Evolutionary conservation across 352 stramenopile species (phyloP).

Genomic region (Nothophytophthora sp.): DNA sequence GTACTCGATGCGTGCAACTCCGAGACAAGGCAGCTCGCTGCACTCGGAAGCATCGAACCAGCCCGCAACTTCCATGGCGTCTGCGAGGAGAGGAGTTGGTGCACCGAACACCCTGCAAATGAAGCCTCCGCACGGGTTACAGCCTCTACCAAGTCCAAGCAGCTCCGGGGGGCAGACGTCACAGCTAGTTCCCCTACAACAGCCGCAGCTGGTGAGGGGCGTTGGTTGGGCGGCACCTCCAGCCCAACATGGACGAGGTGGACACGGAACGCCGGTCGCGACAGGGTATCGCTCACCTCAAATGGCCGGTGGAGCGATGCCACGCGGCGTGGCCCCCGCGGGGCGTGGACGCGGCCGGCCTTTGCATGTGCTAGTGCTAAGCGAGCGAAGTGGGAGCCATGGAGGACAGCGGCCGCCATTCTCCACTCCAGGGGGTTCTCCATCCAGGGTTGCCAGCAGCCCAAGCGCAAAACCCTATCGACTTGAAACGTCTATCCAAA

Average conservation of each 20-base stretch:
- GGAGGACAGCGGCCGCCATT: conserved; percentile 12
- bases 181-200: conserved; percentile 15
- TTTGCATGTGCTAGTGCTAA: conserved; percentile 16
- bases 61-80: neutral
- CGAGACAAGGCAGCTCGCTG: conserved; percentile 2
- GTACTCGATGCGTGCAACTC: conserved; percentile 31
- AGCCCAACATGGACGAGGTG: conserved; percentile 20
- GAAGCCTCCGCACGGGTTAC: conserved; percentile 1
- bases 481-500: neutral
- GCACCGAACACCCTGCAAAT: conserved; percentile 2
- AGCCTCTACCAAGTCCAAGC: neutral
- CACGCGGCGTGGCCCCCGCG: conserved; percentile 14
- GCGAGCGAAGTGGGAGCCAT: conserved; percentile 6
- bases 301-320: conserved; percentile 1
- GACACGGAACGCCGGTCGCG: conserved; percentile 1
- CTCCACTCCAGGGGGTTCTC: conserved; percentile 1
- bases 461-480: neutral
- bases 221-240: conserved; percentile 23
- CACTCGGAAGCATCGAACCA: conserved; percentile 12
- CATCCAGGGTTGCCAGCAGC: conserved; percentile 1
- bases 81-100: conserved; percentile 5
- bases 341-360: conserved; percentile 16
- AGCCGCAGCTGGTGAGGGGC: conserved; percentile 28
- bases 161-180: conserved; percentile 1
- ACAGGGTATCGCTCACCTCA: conserved; percentile 17